phyloP scores from a whole-genome alignment of 2,329 filamentous ascomycete species.

The Botryotinia globosa region DNA sequence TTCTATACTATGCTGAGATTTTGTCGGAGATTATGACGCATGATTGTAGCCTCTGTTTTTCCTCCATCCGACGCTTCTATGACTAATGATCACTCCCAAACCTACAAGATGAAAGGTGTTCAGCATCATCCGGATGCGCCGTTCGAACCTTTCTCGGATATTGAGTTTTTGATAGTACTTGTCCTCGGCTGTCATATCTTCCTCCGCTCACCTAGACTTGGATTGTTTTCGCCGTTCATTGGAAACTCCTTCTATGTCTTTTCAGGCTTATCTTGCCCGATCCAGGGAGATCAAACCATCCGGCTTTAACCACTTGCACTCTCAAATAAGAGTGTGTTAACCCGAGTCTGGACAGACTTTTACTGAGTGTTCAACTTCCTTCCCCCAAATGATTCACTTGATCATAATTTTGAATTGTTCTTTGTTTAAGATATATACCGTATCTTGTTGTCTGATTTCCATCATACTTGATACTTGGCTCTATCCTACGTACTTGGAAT shows the following conservation, averaged over 20 bases:
- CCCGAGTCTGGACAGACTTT: background rate
- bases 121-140: too few species aligned
- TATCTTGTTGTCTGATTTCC: background rate
- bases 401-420: background rate
- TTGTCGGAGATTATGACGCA: background rate
- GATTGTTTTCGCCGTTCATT: background rate
- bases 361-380: background rate
- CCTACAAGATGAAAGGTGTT: too few species aligned
- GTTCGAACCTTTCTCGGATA: too few species aligned
- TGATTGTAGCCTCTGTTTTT: background rate
- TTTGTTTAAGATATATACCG: background rate
- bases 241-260: background rate
- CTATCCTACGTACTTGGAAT: background rate
- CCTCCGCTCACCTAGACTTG: background rate
- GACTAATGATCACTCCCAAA: background rate
- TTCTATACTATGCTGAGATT: background rate
- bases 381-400: background rate
- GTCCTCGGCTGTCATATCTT: background rate
- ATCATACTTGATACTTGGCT: background rate
- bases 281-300: background rate
- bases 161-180: background rate
- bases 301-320: background rate
- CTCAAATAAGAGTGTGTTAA: background rate
- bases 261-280: background rate
- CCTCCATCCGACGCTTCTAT: background rate